phyloP scores from a whole-genome alignment of 140 eudicot species.

The Bidens hawaiensis region DNA sequence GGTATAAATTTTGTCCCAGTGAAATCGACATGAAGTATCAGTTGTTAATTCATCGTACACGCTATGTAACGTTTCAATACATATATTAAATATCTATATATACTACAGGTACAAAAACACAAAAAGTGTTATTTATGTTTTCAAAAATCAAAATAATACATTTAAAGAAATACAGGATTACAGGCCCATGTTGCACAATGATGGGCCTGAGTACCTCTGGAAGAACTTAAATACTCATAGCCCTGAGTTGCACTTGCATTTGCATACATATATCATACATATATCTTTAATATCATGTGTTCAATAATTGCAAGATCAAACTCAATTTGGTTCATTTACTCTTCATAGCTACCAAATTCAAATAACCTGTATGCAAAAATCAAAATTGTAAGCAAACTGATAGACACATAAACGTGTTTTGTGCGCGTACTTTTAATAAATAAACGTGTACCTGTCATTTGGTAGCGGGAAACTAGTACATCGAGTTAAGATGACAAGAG shows the following conservation, averaged over 20 bases:
- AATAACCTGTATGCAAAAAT: not conserved
- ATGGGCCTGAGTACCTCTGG: not conserved
- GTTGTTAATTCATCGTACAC: not conserved
- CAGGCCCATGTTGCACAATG: constrained; percentile 4
- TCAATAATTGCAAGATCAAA: not conserved
- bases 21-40: no score
- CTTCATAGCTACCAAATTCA: not conserved
- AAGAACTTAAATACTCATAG: constrained; percentile 7
- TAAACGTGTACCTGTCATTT: not conserved
- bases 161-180: constrained; percentile 3
- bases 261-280: no score
- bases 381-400: not conserved
- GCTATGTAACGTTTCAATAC: not conserved
- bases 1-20: no score
- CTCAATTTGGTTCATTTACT: not conserved
- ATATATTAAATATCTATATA: not conserved
- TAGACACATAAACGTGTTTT: not conserved
- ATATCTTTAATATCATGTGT: not conserved
- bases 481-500: constrained; percentile 42
- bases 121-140: not conserved
- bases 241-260: not conserved
- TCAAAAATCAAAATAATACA: not conserved
- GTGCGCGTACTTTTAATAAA: not conserved
- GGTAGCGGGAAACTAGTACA: not conserved
- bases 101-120: not conserved